Percentiles rank a stretch among this genome's conserved stretches.
These are phyloP conservation scores for Citrus cavaleriei DNA, from an alignment of 345 rosid species.

Conservation along the genomic window DNA sequence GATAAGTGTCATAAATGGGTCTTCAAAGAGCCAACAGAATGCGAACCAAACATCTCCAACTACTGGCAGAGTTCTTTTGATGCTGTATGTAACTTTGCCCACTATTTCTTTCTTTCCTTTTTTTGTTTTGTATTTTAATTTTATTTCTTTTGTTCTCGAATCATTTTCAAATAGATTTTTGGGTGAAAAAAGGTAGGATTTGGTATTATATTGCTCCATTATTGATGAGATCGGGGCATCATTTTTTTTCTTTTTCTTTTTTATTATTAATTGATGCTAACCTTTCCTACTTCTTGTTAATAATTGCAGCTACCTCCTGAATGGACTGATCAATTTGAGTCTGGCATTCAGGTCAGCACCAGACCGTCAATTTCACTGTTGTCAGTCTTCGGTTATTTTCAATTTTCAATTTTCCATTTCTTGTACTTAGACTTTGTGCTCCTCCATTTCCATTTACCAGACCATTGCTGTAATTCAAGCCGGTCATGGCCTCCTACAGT, in stretches of 20 bases:
- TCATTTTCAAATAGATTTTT: background rate
- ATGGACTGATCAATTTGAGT: constrained; percentile 99
- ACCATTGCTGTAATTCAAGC: constrained; percentile 99
- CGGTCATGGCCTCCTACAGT: constrained; percentile 91
- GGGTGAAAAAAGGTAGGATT: background rate
- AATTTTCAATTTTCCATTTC: background rate
- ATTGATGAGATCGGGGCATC: constrained; percentile 19
- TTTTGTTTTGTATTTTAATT: background rate
- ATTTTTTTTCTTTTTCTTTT: background rate
- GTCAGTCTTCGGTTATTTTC: background rate
- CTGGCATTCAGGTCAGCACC: constrained; percentile 86
- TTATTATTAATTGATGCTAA: constrained; percentile 20
- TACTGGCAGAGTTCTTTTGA: constrained; percentile 99
- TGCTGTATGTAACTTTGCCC: constrained; percentile 55
- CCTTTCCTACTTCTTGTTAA: constrained; percentile 21
- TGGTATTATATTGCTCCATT: constrained; percentile 1
- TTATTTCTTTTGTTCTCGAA: background rate
- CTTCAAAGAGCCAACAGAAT: constrained; percentile 93
- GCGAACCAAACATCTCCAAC: constrained; percentile 89
- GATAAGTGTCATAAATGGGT: constrained; percentile 99
- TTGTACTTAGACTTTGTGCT: constrained; percentile 9
- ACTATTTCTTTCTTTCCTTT: background rate
- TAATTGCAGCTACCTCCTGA: constrained; percentile 89
- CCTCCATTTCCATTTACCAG: constrained; percentile 33
- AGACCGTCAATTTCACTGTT: background rate